These are phyloP conservation scores for Ogataea hybrid DNA, from an alignment of 1,139 yeast species.

Conservation along the genomic window DNA sequence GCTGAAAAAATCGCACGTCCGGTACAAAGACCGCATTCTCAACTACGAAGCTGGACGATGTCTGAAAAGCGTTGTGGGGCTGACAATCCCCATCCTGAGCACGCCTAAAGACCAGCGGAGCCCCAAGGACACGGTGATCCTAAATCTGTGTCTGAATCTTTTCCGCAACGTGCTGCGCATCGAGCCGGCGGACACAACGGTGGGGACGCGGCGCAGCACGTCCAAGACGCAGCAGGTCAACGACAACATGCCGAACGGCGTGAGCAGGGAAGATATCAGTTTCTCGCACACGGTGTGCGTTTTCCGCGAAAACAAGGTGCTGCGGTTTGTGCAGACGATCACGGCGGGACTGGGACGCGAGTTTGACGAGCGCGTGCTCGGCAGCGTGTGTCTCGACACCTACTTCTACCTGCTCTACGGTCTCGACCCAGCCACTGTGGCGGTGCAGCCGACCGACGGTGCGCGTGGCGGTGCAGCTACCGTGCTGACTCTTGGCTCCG, in stretches of 20 bases:
- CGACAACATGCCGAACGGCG: slow-evolving; percentile 54
- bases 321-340: slow-evolving; percentile 67
- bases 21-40: slow-evolving; percentile 69
- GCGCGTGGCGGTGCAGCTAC: neutral
- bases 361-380: slow-evolving; percentile 60
- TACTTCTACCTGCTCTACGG: slow-evolving; percentile 63
- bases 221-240: slow-evolving; percentile 31
- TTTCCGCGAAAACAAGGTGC: slow-evolving; percentile 66
- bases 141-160: slow-evolving; percentile 70
- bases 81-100: slow-evolving; percentile 67
- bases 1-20: slow-evolving; percentile 61
- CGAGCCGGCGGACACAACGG: slow-evolving; percentile 60
- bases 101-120: slow-evolving; percentile 56
- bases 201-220: slow-evolving; percentile 37
- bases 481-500: slow-evolving; percentile 43
- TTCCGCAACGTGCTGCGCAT: slow-evolving; percentile 75
- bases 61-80: slow-evolving; percentile 65
- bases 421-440: slow-evolving; percentile 38
- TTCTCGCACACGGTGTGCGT: slow-evolving; percentile 54
- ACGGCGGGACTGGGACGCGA: slow-evolving; percentile 63
- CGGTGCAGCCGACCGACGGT: neutral
- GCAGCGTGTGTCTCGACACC: slow-evolving; percentile 66
- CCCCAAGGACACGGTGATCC: slow-evolving; percentile 67
- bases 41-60: slow-evolving; percentile 58
- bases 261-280: slow-evolving; percentile 65